Conservation (phyloP, 1,284 basidiomycete species). For the Rhodofomes roseus region DNA sequence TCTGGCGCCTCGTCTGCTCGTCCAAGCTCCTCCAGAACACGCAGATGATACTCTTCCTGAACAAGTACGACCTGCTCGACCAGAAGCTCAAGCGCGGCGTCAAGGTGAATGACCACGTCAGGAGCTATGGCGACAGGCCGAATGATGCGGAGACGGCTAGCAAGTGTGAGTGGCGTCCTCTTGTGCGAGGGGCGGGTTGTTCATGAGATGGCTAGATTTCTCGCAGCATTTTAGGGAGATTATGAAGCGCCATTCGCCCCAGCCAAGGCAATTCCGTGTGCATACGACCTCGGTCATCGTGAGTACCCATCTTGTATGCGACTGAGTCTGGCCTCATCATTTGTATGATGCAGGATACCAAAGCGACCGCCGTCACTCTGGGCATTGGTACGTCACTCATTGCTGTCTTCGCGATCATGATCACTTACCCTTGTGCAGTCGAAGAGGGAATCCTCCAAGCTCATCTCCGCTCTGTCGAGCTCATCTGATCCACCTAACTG, state of each 20-base stretch:
- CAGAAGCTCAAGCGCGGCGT: constrained; percentile 61
- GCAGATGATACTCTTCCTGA: constrained; percentile 36
- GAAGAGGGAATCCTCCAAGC: constrained; percentile 49
- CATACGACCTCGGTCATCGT: constrained; percentile 75
- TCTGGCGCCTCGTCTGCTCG: constrained; percentile 38
- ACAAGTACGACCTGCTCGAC: constrained; percentile 55
- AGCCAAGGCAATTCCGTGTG: constrained; percentile 62
- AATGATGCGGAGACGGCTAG: constrained; percentile 35
- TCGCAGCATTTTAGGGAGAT: constrained; percentile 40
- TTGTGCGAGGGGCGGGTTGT: background rate
- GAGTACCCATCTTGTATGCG: constrained; percentile 22
- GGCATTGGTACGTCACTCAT: constrained; percentile 45
- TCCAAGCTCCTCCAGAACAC: constrained; percentile 35
- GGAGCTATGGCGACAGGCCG: constrained; percentile 32
- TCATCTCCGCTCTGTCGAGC: constrained; percentile 49
- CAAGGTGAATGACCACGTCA: constrained; percentile 54
- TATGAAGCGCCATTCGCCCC: constrained; percentile 31
- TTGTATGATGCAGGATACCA: constrained; percentile 48
- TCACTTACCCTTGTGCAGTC: constrained; percentile 24
- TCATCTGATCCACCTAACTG: constrained; percentile 34
- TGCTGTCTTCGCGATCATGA: too few relatives aligned
- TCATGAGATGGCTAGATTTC: constrained; percentile 28
- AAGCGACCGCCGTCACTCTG: constrained; percentile 63
- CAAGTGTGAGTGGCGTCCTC: constrained; percentile 28
- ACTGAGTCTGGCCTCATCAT: background rate